Evolutionary conservation across 2,329 filamentous ascomycete genomes (phyloP).

Genomic region (Xylaria digitata): DNA sequence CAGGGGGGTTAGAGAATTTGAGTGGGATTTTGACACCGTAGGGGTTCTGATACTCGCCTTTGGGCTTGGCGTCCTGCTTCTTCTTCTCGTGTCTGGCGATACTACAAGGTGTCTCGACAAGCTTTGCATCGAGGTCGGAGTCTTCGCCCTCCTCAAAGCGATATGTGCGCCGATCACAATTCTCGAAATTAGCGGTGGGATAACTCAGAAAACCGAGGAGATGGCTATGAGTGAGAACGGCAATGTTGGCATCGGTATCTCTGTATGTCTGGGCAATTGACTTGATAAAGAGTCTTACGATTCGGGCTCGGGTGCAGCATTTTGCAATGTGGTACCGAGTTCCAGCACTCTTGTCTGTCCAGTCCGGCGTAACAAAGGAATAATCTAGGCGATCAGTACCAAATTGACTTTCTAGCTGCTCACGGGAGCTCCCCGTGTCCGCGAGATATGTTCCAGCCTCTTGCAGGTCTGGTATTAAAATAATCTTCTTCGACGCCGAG

Average conservation of each 20-base stretch:
- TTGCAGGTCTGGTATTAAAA: slow-evolving; percentile 5
- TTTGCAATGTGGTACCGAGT: neutral
- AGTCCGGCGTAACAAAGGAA: neutral
- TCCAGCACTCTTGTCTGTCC: neutral
- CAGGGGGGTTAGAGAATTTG: too few species aligned
- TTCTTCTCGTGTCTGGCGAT: neutral
- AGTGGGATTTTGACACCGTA: too few species aligned
- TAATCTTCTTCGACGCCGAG: neutral
- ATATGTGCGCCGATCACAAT: slow-evolving; percentile 19
- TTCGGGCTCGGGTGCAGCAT: neutral
- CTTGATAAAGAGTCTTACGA: slow-evolving; percentile 2
- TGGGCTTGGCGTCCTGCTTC: too few species aligned
- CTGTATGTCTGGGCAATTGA: neutral
- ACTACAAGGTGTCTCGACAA: slow-evolving; percentile 4
- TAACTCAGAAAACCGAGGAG: neutral
- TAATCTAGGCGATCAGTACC: neutral
- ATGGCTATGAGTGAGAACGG: neutral
- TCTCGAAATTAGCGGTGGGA: neutral
- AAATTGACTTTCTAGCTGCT: neutral
- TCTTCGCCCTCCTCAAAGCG: neutral
- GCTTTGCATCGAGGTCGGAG: too few species aligned
- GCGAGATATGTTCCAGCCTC: neutral
- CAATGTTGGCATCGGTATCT: slow-evolving; percentile 13
- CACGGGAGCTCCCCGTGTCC: neutral
- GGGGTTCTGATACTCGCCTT: too few species aligned